phyloP scores from a whole-genome alignment of 2,329 filamentous ascomycete species.

The Trichoderma hamatum region DNA sequence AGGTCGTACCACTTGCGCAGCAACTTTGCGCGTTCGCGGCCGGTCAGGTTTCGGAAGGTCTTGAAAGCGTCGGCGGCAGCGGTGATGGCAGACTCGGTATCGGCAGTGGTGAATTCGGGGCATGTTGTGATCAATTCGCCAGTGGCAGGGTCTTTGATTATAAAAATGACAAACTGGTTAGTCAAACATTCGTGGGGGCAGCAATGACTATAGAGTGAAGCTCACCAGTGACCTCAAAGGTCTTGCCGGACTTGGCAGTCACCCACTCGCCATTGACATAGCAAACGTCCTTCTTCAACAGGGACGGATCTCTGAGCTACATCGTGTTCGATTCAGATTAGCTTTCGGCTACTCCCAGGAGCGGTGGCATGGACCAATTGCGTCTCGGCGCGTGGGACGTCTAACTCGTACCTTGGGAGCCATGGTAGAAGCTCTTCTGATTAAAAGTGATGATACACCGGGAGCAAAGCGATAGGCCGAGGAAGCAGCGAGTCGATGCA shows the following conservation, averaged over 20 bases:
- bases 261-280: conserved; percentile 96
- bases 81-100: conserved; percentile 79
- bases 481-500: conserved; percentile 38
- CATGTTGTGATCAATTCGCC: conserved; percentile 78
- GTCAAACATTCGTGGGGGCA: no score
- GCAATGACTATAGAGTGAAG: no score
- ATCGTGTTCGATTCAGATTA: background rate
- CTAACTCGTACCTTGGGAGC: conserved; percentile 46
- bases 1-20: conserved; percentile 82
- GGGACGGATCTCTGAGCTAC: conserved; percentile 75
- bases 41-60: conserved; percentile 70
- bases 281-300: conserved; percentile 79
- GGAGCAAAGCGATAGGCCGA: conserved; percentile 39
- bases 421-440: conserved; percentile 52
- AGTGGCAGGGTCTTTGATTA: conserved; percentile 73
- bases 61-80: conserved; percentile 79
- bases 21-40: conserved; percentile 72
- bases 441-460: conserved; percentile 34
- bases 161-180: background rate
- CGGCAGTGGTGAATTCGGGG: conserved; percentile 79
- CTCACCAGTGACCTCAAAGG: conserved; percentile 79
- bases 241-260: conserved; percentile 81
- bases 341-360: background rate
- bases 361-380: background rate
- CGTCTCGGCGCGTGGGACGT: background rate